Evolutionary conservation across 1,139 yeast genomes (phyloP).

Genomic region (Suhomyces yuchorum): DNA sequence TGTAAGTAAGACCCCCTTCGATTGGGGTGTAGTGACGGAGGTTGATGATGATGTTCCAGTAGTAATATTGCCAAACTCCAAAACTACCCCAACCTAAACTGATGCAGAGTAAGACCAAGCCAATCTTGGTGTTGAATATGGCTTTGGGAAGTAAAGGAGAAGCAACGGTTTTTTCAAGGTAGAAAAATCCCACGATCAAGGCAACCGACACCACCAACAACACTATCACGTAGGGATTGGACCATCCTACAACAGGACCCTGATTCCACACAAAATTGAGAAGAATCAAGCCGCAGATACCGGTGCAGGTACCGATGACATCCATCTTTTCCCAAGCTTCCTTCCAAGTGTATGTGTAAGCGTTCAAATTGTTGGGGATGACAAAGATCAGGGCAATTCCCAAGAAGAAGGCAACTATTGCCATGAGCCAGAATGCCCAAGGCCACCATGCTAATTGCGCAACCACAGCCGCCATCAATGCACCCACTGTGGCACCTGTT

Average conservation of each 20-base stretch:
- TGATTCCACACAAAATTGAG: constrained; percentile 58
- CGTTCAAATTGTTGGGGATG: constrained; percentile 43
- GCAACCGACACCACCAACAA: constrained; percentile 44
- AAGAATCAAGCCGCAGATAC: constrained; percentile 49
- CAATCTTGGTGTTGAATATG: constrained; percentile 41
- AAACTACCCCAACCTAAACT: constrained; percentile 61
- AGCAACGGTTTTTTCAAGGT: constrained; percentile 29
- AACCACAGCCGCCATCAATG: constrained; percentile 50
- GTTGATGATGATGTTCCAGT: constrained; percentile 45
- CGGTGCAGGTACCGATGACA: constrained; percentile 47
- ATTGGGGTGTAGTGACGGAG: constrained; percentile 48
- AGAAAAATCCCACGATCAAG: constrained; percentile 34
- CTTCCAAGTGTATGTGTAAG: constrained; percentile 8
- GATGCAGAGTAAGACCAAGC: constrained; percentile 37
- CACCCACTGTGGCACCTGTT: constrained; percentile 53
- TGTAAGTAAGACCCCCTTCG: constrained; percentile 45
- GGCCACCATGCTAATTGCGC: constrained; percentile 51
- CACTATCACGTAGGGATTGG: constrained; percentile 45
- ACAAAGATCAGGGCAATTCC: constrained; percentile 29
- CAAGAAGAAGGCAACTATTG: constrained; percentile 37
- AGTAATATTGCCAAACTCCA: constrained; percentile 53
- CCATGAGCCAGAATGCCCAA: constrained; percentile 53
- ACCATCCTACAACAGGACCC: constrained; percentile 57
- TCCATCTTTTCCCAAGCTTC: constrained; percentile 35
- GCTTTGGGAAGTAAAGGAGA: constrained; percentile 51